Percentiles rank a stretch among this genome's conserved stretches.
These are phyloP conservation scores for Fusarium sp. DNA, from an alignment of 2,329 filamentous ascomycete genomes.

Conservation along the genomic window DNA sequence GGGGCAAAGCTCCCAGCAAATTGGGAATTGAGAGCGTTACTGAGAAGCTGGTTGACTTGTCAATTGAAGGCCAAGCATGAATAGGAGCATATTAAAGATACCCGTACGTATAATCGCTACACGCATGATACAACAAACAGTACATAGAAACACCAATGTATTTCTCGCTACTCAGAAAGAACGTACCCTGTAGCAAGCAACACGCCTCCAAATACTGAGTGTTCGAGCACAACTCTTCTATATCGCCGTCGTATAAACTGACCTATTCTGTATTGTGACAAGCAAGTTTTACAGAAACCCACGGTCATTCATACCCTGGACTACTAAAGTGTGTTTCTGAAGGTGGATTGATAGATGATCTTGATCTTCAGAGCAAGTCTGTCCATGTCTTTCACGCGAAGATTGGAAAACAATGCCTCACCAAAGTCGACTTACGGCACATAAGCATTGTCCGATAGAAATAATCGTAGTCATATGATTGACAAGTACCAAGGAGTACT, in stretches of 20 bases:
- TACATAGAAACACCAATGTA: not conserved
- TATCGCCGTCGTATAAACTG: not conserved
- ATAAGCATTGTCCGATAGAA: no score
- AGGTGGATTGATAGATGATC: not conserved
- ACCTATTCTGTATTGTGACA: not conserved
- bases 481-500: not conserved
- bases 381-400: not conserved
- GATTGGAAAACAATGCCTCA: not conserved
- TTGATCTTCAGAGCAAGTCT: not conserved
- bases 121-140: not conserved
- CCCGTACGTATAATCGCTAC: not conserved
- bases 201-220: not conserved
- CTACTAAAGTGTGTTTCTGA: not conserved
- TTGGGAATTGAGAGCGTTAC: conserved; percentile 38
- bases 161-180: no score
- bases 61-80: conserved; percentile 39
- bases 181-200: not conserved
- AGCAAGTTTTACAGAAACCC: not conserved
- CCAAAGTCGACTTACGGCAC: not conserved
- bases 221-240: not conserved
- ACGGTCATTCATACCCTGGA: not conserved
- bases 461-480: not conserved
- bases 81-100: conserved; percentile 11
- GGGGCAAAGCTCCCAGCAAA: conserved; percentile 24
- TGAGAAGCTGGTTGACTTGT: conserved; percentile 45